phyloP scores from a whole-genome alignment of 257 asterid species.

The Haberlea rhodopensis region DNA sequence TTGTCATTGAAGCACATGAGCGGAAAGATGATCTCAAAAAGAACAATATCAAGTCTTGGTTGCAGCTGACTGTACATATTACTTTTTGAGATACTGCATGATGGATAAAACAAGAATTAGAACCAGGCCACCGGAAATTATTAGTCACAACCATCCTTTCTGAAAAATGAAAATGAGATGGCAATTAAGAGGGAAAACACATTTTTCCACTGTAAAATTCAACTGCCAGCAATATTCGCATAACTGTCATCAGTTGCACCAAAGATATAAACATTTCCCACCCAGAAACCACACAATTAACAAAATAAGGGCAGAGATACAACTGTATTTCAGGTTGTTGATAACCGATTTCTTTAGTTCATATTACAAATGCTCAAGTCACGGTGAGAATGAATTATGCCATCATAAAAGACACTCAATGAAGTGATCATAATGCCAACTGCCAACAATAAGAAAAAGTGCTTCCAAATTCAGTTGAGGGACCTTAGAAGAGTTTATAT shows the following conservation, averaged over 20 bases:
- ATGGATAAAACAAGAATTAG: slow-evolving; percentile 27
- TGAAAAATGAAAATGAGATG: background rate
- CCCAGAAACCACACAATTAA: background rate
- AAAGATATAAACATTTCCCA: background rate
- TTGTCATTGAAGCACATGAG: slow-evolving; percentile 96
- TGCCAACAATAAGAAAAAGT: background rate
- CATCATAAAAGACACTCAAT: background rate
- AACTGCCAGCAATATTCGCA: background rate
- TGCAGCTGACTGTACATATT: slow-evolving; percentile 82
- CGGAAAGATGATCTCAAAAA: slow-evolving; percentile 90
- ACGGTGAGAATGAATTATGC: background rate
- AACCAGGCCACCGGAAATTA: slow-evolving; percentile 13
- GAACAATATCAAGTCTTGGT: slow-evolving; percentile 79
- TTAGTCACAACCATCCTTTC: background rate
- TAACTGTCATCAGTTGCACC: slow-evolving; percentile 4
- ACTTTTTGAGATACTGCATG: slow-evolving; percentile 83
- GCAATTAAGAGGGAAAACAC: background rate
- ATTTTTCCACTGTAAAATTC: background rate
- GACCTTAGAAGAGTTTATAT: background rate
- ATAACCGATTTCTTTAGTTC: background rate
- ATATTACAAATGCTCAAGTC: background rate
- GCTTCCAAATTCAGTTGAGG: background rate
- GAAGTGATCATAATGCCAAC: background rate
- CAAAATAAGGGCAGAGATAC: background rate
- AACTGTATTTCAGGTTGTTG: background rate